Evolutionary conservation across 176 grass and related monocot genomes (phyloP).

Genomic region (Oryza glaberrima): DNA sequence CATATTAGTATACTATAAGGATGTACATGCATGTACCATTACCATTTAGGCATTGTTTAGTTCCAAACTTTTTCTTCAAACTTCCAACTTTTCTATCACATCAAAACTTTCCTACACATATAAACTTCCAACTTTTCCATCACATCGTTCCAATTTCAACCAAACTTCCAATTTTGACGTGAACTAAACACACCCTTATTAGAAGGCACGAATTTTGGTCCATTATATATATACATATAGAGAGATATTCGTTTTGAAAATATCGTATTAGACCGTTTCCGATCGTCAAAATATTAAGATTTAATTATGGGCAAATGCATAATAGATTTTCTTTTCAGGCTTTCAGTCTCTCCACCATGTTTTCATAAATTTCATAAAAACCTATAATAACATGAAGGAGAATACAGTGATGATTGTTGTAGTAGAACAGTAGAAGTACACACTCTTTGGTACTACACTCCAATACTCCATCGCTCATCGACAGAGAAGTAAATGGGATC

Average conservation of each 20-base stretch:
- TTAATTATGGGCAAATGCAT: neutral
- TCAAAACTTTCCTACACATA: too few relatives aligned
- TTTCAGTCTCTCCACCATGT: neutral
- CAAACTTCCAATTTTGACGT: too few relatives aligned
- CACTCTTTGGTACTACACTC: neutral
- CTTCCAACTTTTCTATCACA: too few relatives aligned
- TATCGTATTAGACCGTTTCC: neutral
- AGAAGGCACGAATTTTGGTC: neutral
- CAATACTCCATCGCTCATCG: neutral
- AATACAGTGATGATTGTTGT: too few relatives aligned
- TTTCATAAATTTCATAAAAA: neutral
- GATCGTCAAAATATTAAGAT: neutral
- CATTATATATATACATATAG: neutral
- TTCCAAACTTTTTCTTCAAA: too few relatives aligned
- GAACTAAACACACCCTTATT: too few relatives aligned
- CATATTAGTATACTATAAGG: neutral
- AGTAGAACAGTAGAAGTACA: neutral
- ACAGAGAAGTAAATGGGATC: neutral
- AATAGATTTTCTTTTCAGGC: neutral
- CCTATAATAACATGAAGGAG: too few relatives aligned
- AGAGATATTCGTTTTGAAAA: neutral
- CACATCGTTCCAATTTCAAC: too few relatives aligned
- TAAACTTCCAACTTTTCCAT: too few relatives aligned
- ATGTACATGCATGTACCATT: neutral
- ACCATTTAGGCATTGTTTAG: too few relatives aligned